Evolutionary conservation across 2,329 filamentous ascomycete species (phyloP), one percentile per base, ranked within the genome.

Genomic region (Penicillium sp.): DNA sequence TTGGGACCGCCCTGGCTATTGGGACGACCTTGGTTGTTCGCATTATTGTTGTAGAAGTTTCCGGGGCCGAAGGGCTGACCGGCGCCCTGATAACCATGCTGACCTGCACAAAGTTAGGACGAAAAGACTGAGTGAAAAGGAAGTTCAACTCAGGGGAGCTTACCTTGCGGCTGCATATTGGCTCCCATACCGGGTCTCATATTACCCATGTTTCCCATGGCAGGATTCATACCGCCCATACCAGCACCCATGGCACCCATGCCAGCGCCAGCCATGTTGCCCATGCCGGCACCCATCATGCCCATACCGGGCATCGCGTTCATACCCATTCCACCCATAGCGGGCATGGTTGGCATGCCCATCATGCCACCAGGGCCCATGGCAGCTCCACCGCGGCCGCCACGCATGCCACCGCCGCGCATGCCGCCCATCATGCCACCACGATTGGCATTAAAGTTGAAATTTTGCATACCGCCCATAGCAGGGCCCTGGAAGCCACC

Each of bases 31-130:
- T 84, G 81, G 64, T 86, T 88, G 72, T 31, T 33, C 13, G 27
- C 35, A 16, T 25, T 25, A 7, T 50, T 45, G 29, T 27, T 31
- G 18, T 49, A 38, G n/a, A 29, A 39, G 33, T 49, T 48, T 11
- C 14, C 18, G 33, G 57, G 58, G 39, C 58, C 60, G 39, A 61
- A 61, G 19, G 39, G 53, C 4, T 80, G 78, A 63, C 81, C 81
- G 74, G 85, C 83, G 52, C 78, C 81, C 72, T 83, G 82, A 69
- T 89, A 89, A 36, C 71, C 74, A 71, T 78, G 58, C 22, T 50
- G 49, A 54, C 59, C 52, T 61, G 50, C 46, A 54, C 61, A 52
- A 45, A 50, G 45, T 56, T 69, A 46, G 45, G 1, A 34, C n/a
- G 2, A 4, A 36, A n/a, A 13, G 22, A 18, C 22, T n/a, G 11